phyloP scores from a whole-genome alignment of 2,329 filamentous ascomycete species.

The Ophiostoma angusticollis region DNA sequence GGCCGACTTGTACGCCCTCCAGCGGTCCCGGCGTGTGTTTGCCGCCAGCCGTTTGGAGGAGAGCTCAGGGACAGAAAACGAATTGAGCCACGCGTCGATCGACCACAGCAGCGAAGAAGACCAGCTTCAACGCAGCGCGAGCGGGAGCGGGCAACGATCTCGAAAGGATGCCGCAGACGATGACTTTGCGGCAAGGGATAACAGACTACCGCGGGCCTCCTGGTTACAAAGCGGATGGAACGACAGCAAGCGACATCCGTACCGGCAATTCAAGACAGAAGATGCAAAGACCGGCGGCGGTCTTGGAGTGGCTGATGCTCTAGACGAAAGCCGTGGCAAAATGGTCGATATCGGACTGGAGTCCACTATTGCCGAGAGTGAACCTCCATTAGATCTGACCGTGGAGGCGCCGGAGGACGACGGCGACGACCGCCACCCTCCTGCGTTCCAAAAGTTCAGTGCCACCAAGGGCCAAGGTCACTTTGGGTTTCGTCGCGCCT shows the following conservation, averaged over 20 bases:
- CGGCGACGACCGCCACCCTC: constrained; percentile 26
- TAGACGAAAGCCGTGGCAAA: constrained; percentile 38
- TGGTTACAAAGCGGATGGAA: constrained; percentile 56
- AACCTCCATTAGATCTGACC: constrained; percentile 48
- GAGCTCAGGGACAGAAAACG: constrained; percentile 70
- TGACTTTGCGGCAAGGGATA: neutral
- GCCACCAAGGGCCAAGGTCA: constrained; percentile 23
- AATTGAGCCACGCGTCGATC: constrained; percentile 44
- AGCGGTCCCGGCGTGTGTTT: constrained; percentile 79
- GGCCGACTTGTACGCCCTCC: constrained; percentile 85
- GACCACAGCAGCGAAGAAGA: constrained; percentile 38
- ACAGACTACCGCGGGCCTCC: neutral
- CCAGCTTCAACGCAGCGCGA: constrained; percentile 16
- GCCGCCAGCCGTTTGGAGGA: constrained; percentile 73
- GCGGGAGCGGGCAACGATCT: constrained; percentile 21
- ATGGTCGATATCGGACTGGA: constrained; percentile 85
- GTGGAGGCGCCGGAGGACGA: constrained; percentile 7
- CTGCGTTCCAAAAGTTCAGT: constrained; percentile 50
- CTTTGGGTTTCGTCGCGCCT: constrained; percentile 28
- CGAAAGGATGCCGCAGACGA: constrained; percentile 9
- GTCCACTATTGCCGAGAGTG: constrained; percentile 45
- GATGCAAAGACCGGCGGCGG: constrained; percentile 19
- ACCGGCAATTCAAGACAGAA: constrained; percentile 17
- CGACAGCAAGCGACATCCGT: constrained; percentile 36
- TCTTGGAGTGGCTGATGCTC: constrained; percentile 13